These are phyloP conservation scores for Thamnidium elegans DNA, from an alignment of 192 early-diverging fungal species.

Conservation along the genomic window DNA sequence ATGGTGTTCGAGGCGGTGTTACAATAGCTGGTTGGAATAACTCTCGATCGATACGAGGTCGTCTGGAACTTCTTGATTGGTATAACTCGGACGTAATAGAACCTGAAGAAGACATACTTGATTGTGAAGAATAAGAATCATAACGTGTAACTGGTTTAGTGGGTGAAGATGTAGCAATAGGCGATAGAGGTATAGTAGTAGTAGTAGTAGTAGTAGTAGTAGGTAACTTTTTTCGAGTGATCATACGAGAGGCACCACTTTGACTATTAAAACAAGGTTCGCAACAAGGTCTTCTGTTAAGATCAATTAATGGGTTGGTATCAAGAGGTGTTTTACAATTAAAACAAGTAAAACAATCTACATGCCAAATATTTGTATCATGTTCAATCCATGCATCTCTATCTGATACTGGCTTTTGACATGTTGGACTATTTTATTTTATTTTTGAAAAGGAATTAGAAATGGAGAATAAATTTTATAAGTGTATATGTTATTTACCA, in stretches of 20 bases:
- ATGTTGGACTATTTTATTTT: constrained; percentile 4
- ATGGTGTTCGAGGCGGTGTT: not conserved
- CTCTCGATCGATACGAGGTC: not conserved
- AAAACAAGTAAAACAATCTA: constrained; percentile 45
- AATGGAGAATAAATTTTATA: too few species aligned
- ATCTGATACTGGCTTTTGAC: constrained; percentile 16
- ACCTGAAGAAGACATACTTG: not conserved
- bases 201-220: not conserved
- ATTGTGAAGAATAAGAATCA: not conserved
- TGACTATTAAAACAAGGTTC: constrained; percentile 45
- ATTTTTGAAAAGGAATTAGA: too few species aligned
- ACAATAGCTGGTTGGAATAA: constrained; percentile 5
- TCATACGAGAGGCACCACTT: constrained; percentile 11
- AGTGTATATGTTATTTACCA: not conserved
- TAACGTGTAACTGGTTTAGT: not conserved
- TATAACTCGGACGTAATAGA: not conserved
- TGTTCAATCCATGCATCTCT: constrained; percentile 26
- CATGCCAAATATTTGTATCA: constrained; percentile 16
- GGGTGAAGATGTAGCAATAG: not conserved
- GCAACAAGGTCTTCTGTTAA: constrained; percentile 46
- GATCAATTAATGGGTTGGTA: constrained; percentile 44
- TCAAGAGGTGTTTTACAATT: constrained; percentile 33
- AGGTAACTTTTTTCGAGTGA: not conserved
- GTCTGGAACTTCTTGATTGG: not conserved
- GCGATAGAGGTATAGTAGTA: constrained; percentile 1